A percentile compares a stretch with the other conserved stretches of the same genome.
Conservation (phyloP, 805 yeast species). For the Zygotorulaspora chibaensis region DNA sequence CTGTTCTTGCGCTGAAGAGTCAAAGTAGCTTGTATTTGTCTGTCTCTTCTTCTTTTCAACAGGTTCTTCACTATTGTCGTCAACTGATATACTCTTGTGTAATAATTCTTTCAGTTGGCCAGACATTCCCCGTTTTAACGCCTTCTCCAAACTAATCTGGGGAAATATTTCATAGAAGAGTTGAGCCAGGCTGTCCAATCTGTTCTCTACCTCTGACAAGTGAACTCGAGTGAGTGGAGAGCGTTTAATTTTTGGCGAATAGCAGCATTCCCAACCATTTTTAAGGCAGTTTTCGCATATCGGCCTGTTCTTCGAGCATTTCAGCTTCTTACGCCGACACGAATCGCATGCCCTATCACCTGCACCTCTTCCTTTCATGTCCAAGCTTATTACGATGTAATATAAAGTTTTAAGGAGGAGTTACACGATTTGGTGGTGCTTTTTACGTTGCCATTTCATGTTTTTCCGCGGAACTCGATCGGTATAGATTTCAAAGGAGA, state of each 20-base stretch:
- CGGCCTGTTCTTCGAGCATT: constrained; percentile 76
- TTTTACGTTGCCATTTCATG: no score
- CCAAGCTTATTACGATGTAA: no score
- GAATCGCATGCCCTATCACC: constrained; percentile 57
- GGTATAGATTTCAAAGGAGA: no score
- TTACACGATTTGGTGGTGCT: no score
- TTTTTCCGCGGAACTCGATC: no score
- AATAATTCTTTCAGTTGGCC: constrained; percentile 4
- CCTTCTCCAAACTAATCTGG: constrained; percentile 42
- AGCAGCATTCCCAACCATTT: constrained; percentile 70
- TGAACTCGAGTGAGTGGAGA: constrained; percentile 81
- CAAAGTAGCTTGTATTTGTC: not conserved
- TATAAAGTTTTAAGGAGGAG: no score
- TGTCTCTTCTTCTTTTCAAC: not conserved
- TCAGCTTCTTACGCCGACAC: constrained; percentile 73
- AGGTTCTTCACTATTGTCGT: constrained; percentile 7
- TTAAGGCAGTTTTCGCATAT: constrained; percentile 69
- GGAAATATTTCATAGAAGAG: constrained; percentile 44
- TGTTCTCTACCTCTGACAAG: constrained; percentile 67
- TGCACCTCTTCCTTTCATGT: constrained; percentile 16
- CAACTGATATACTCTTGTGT: constrained; percentile 6
- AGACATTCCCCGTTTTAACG: constrained; percentile 19
- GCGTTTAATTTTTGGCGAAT: constrained; percentile 72
- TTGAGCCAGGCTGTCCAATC: constrained; percentile 45
- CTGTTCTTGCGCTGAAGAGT: constrained; percentile 3